Conservation (phyloP, 805 yeast species). For the Kuraishia molischiana region DNA sequence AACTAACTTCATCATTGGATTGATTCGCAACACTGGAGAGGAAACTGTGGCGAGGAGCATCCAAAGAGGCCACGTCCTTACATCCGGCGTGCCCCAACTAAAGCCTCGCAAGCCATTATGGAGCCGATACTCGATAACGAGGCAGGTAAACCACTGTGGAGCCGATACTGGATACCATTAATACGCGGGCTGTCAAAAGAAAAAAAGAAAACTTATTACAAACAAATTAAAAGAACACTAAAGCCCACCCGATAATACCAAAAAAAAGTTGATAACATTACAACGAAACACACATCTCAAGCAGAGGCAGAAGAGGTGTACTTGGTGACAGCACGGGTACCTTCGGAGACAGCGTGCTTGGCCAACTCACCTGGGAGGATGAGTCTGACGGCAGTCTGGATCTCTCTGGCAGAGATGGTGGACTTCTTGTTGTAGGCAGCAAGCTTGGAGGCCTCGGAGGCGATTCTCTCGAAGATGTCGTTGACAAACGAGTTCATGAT, state of each 20-base stretch:
- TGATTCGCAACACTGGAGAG: no score
- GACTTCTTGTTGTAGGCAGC: slow-evolving; percentile 99
- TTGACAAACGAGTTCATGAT: slow-evolving; percentile 97
- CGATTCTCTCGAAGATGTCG: slow-evolving; percentile 97
- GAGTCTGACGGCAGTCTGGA: slow-evolving; percentile 94
- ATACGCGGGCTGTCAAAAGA: no score
- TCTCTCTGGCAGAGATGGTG: slow-evolving; percentile 93
- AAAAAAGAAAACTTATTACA: no score
- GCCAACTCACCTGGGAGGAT: slow-evolving; percentile 98
- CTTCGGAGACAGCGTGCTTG: slow-evolving; percentile 97
- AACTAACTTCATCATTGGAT: slow-evolving; percentile 3
- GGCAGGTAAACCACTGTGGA: no score
- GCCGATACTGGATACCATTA: no score
- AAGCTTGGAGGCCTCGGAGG: slow-evolving; percentile 94
- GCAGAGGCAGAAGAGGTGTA: slow-evolving; percentile 61
- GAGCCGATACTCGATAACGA: no score
- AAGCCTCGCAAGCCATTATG: no score
- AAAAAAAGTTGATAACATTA: background rate
- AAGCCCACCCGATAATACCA: background rate
- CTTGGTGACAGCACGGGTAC: slow-evolving; percentile 96
- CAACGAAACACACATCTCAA: slow-evolving; percentile 6
- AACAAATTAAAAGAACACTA: background rate
- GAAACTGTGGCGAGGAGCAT: background rate
- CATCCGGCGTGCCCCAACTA: background rate
- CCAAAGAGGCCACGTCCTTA: background rate